Conservation (phyloP, 768 basidiomycete species). For the Hericium erinaceus region DNA sequence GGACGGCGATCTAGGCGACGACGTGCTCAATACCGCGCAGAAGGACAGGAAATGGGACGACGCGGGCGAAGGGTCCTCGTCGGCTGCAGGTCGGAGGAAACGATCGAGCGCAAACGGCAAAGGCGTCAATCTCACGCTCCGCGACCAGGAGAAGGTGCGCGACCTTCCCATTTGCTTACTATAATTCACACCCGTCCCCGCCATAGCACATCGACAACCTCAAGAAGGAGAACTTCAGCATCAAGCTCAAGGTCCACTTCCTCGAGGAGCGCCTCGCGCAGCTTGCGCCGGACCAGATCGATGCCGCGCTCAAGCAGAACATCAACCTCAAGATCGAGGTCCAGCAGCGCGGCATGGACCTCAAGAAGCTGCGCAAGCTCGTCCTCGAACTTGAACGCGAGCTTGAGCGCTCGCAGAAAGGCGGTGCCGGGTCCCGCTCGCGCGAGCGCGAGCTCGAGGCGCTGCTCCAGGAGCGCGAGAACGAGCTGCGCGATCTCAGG, state of each 20-base stretch:
- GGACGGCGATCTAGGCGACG: slow-evolving; percentile 7
- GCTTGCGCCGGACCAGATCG: slow-evolving; percentile 86
- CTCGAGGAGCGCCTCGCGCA: slow-evolving; percentile 87
- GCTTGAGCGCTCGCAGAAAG: slow-evolving; percentile 56
- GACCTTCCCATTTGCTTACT: not conserved
- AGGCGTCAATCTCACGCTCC: slow-evolving; percentile 59
- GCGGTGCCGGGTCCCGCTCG: slow-evolving; percentile 26
- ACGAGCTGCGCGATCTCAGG: slow-evolving; percentile 58
- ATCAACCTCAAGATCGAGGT: slow-evolving; percentile 90
- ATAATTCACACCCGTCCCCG: not conserved
- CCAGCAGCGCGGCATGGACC: slow-evolving; percentile 79
- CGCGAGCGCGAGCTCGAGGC: slow-evolving; percentile 73
- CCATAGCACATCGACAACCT: slow-evolving; percentile 84
- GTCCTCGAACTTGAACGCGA: slow-evolving; percentile 78
- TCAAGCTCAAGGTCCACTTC: slow-evolving; percentile 94
- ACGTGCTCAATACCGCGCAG: slow-evolving; percentile 9
- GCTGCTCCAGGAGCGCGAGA: slow-evolving; percentile 63
- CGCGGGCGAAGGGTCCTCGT: slow-evolving; percentile 41
- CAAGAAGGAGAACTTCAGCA: slow-evolving; percentile 95
- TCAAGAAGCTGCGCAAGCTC: slow-evolving; percentile 87
- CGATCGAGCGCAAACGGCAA: slow-evolving; percentile 27
- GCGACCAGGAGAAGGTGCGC: slow-evolving; percentile 92
- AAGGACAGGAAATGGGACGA: slow-evolving; percentile 33
- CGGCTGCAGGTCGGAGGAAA: slow-evolving; percentile 35
- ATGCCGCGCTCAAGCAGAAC: slow-evolving; percentile 86